Evolutionary conservation across 2,329 filamentous ascomycete genomes (phyloP).

Genomic region (Aspergillus pseudoglaucus): DNA sequence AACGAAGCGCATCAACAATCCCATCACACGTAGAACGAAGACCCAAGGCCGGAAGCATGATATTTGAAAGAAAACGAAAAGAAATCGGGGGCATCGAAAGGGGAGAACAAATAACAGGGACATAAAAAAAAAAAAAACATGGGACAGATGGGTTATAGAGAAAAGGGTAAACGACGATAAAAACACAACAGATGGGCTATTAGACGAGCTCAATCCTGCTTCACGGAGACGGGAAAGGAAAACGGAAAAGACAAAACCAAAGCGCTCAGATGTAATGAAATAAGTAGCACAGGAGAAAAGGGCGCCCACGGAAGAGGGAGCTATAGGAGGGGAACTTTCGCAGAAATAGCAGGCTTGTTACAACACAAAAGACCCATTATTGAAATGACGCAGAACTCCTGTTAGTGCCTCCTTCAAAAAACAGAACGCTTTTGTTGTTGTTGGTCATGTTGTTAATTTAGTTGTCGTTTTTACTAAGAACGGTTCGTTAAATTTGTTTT

Average conservation of each 20-base stretch:
- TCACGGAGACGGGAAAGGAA: not conserved
- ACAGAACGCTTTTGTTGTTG: conserved; percentile 24
- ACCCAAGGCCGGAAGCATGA: conserved; percentile 20
- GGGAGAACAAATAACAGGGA: conserved; percentile 1
- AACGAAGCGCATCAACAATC: conserved; percentile 29
- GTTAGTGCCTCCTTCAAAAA: conserved; percentile 35
- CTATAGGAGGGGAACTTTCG: conserved; percentile 32
- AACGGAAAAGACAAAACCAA: conserved; percentile 19
- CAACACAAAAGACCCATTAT: conserved; percentile 36
- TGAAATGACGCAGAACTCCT: conserved; percentile 39
- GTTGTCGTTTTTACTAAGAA: conserved; percentile 21
- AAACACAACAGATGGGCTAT: conserved; percentile 13
- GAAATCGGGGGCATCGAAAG: conserved; percentile 7
- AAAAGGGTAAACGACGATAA: conserved; percentile 7
- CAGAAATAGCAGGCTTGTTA: conserved; percentile 32
- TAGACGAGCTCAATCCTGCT: conserved; percentile 30
- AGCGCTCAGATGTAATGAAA: conserved; percentile 37
- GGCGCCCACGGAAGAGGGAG: conserved; percentile 39
- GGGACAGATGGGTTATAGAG: conserved; percentile 4
- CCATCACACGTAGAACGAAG: conserved; percentile 32
- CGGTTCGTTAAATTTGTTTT: conserved; percentile 10
- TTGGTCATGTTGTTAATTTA: no score
- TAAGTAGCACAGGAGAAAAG: conserved; percentile 37
- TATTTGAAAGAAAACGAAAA: conserved; percentile 4
- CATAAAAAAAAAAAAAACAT: conserved; percentile 1